Evolutionary conservation across 2,329 filamentous ascomycete genomes (phyloP).

Genomic region (Drechslerella stenobrocha): DNA sequence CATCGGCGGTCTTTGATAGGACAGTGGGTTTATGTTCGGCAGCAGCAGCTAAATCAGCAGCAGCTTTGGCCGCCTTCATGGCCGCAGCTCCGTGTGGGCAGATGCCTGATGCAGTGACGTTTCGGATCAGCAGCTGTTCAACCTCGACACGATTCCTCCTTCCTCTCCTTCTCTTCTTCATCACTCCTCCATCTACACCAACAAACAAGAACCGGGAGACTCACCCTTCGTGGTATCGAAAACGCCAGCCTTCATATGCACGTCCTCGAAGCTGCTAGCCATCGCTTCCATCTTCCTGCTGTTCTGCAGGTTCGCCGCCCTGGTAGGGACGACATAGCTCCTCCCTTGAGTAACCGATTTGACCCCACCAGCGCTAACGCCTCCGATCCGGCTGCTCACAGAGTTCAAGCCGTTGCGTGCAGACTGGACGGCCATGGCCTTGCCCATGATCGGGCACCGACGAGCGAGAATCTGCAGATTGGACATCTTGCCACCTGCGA

Average conservation of each 20-base stretch:
- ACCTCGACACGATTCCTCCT: neutral
- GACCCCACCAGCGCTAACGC: conserved; percentile 56
- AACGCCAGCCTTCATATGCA: conserved; percentile 52
- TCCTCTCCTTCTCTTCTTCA: neutral
- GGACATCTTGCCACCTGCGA: conserved; percentile 89
- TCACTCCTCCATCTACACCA: neutral
- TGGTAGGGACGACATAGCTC: conserved; percentile 58
- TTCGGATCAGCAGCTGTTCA: neutral
- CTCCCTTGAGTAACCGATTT: conserved; percentile 60
- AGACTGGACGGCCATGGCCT: conserved; percentile 86
- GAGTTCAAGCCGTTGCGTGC: conserved; percentile 54
- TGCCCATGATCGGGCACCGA: conserved; percentile 98
- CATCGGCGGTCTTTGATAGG: conserved; percentile 46
- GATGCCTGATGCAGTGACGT: conserved; percentile 48
- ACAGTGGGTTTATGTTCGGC: conserved; percentile 31
- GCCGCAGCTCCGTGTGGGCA: conserved; percentile 53
- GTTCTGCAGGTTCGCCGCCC: conserved; percentile 75
- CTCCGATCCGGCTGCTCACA: conserved; percentile 57
- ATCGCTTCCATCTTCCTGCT: conserved; percentile 75
- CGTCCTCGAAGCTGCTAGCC: conserved; percentile 60
- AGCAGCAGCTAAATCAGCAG: conserved; percentile 51
- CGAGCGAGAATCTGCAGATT: conserved; percentile 92
- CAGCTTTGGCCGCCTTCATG: conserved; percentile 52
- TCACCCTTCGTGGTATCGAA: conserved; percentile 52
- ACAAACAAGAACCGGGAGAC: neutral